phyloP scores from a whole-genome alignment of 148 eudicot genomes.

The Polygonum maritimum region DNA sequence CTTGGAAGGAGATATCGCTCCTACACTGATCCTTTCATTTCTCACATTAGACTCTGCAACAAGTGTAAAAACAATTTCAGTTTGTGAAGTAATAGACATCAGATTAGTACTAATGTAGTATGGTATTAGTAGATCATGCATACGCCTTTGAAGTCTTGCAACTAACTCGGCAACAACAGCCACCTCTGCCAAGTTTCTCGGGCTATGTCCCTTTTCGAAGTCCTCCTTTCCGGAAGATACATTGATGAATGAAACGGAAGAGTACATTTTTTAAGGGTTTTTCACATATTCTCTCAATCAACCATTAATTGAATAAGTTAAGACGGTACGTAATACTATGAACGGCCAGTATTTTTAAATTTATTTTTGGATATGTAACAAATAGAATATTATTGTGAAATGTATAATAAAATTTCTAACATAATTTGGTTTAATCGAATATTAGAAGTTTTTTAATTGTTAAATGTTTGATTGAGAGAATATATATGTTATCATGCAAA shows the following conservation, averaged over 20 bases:
- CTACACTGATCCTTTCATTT: constrained; percentile 20
- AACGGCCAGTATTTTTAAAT: too few species aligned
- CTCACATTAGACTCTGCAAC: background rate
- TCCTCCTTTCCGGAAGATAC: constrained; percentile 12
- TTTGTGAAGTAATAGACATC: background rate
- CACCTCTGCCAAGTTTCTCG: constrained; percentile 35
- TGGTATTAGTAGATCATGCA: constrained; percentile 14
- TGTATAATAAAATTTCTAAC: too few species aligned
- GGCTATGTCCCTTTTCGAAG: constrained; percentile 21
- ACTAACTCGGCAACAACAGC: constrained; percentile 32
- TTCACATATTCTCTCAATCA: too few species aligned
- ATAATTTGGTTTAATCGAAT: too few species aligned
- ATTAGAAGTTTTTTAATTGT: too few species aligned
- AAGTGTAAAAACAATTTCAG: background rate
- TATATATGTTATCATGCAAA: too few species aligned
- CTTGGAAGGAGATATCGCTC: constrained; percentile 36
- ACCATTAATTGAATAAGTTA: too few species aligned
- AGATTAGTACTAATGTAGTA: background rate
- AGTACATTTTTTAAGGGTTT: background rate
- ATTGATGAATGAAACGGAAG: background rate
- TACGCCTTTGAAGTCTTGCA: constrained; percentile 21
- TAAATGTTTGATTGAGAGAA: too few species aligned
- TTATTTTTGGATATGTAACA: too few species aligned
- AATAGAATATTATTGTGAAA: too few species aligned
- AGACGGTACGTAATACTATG: too few species aligned